Percentiles rank a stretch among this genome's conserved stretches.
Evolutionary conservation across 352 stramenopile species (phyloP).

Genomic region (Achlya hypogyna): DNA sequence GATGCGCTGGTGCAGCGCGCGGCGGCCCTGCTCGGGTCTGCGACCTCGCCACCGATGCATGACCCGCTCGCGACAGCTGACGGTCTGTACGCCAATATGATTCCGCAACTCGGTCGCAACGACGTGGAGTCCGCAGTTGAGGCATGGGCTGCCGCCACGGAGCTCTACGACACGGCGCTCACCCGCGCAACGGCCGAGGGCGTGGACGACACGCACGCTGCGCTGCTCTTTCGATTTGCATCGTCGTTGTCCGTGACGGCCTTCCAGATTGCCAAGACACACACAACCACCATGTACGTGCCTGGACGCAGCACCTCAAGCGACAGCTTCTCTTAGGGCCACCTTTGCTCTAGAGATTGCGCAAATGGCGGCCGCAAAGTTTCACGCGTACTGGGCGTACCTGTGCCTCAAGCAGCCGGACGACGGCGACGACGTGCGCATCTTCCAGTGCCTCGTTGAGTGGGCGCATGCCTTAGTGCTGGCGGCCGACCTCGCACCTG

Average conservation of each 20-base stretch:
- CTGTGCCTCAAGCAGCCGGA: not conserved
- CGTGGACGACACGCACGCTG: constrained; percentile 22
- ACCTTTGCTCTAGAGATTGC: not conserved
- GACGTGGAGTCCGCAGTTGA: not conserved
- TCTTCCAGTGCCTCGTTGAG: not conserved
- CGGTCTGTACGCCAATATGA: constrained; percentile 23
- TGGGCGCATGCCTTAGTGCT: not conserved
- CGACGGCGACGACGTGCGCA: not conserved
- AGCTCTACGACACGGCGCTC: constrained; percentile 49
- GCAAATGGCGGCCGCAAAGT: not conserved
- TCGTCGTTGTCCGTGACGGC: constrained; percentile 36
- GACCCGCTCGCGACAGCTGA: not conserved
- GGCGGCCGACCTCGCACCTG: not conserved
- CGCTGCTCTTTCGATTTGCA: constrained; percentile 42
- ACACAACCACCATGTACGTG: constrained; percentile 3
- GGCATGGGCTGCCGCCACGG: not conserved
- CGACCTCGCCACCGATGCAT: not conserved
- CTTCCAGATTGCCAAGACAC: not conserved
- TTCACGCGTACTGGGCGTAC: constrained; percentile 9
- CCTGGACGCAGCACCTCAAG: not conserved
- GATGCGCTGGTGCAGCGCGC: not conserved
- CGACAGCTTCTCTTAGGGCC: not conserved
- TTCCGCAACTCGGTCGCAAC: constrained; percentile 34
- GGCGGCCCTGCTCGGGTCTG: not conserved
- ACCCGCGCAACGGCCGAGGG: constrained; percentile 16